Base-by-base conservation (phyloP, 345 rosid species). In the Gossypioides kirkii region DNA sequence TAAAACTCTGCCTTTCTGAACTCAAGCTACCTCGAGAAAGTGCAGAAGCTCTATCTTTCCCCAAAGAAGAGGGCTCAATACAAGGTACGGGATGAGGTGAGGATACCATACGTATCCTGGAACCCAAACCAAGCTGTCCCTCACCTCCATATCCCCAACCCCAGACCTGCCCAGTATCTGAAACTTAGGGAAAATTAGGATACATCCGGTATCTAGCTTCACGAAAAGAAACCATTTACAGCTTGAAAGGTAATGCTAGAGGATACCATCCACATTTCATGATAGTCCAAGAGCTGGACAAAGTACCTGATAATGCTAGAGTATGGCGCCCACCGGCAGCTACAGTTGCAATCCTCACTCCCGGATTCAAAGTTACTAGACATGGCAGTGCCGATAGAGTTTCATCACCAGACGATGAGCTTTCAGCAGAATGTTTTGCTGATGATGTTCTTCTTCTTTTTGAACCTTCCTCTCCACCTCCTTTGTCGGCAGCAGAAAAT, bases 121-220 rank as follows among this genome's bases (percentile, higher is more conserved):
- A 91, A 69, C 98, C 97, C 82, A 91, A 84, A 70, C 99, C 99
- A 65, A 96, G 99, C 86, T 96, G 99, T 78, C 99, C 99, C 82
- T 96, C 99, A 41, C 99, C 99, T 73, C 98, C 99, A 87, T 93
- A 96, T 74, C 99, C 99, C 99, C 99, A 96, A 76, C 96, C 99
- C 98, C 98, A 96, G 56, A 93, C 98, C 91, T 90, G 96, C 82
- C 98, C 98, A 64, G 84, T 76, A 89, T 95, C 99, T 92, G 93
- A 66, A 88, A 85, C 79, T 77, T 66, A 63, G 73, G 73, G 61
- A 74, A 82, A 77, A 83, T 80, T 74, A 88, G 84, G 77, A 80
- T 71, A 60, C 76, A 70, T 76, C 75, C 72, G 77, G 20, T 41
- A 54, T 73, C 77, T 73, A 71, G 76, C 63, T 72, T 70, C 73